A percentile compares a stretch with the other conserved stretches of the same genome.
These are phyloP conservation scores for Phialocephala subalpina DNA, from an alignment of 2,329 filamentous ascomycete species.

Conservation along the genomic window DNA sequence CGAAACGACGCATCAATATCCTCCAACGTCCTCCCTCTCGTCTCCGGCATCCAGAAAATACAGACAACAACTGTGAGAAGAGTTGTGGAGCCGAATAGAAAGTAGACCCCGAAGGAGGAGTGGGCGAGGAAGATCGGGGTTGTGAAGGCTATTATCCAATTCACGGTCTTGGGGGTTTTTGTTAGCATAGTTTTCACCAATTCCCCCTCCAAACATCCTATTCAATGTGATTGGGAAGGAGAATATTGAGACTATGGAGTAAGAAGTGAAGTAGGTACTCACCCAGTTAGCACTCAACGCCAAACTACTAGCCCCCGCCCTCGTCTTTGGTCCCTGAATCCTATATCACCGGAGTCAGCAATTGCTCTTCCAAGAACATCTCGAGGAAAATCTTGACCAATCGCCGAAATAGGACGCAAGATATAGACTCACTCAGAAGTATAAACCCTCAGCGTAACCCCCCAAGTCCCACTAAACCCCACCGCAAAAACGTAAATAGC, in stretches of 20 bases:
- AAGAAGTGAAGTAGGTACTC: slow-evolving; percentile 14
- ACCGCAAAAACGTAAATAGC: slow-evolving; percentile 58
- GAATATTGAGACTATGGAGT: background rate
- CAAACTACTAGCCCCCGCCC: slow-evolving; percentile 61
- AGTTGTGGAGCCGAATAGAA: slow-evolving; percentile 50
- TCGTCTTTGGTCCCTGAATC: slow-evolving; percentile 62
- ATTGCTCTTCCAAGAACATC: no score
- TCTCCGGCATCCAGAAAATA: slow-evolving; percentile 43
- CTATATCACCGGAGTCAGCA: no score
- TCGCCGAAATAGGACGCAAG: no score
- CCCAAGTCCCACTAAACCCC: slow-evolving; percentile 59
- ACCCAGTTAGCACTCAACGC: slow-evolving; percentile 56
- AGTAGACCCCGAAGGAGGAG: slow-evolving; percentile 39
- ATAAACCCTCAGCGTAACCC: slow-evolving; percentile 63
- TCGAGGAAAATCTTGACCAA: no score
- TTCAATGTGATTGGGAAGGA: no score
- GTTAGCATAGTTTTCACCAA: no score
- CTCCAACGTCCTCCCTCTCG: slow-evolving; percentile 35
- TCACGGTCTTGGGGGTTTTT: slow-evolving; percentile 28
- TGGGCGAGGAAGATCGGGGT: slow-evolving; percentile 43
- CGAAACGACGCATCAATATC: slow-evolving; percentile 37
- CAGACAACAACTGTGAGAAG: slow-evolving; percentile 31
- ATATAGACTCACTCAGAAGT: no score
- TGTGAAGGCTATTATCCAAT: slow-evolving; percentile 45
- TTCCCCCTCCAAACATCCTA: no score